Evolutionary conservation across 805 yeast genomes (phyloP).

Genomic region (Cyberlindnera amylophila): DNA sequence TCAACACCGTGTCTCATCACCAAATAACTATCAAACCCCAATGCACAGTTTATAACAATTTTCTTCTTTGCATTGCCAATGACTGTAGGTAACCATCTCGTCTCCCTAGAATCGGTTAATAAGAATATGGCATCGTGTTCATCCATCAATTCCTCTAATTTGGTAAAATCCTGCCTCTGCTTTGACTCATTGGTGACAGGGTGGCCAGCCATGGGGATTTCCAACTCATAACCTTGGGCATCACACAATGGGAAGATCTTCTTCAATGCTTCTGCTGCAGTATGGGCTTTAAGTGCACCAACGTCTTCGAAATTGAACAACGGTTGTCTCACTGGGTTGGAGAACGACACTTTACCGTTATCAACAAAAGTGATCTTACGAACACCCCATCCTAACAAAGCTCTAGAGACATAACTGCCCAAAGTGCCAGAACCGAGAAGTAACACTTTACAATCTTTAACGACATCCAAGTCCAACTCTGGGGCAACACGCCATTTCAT

Average conservation of each 20-base stretch:
- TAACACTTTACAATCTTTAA: slow-evolving; percentile 60
- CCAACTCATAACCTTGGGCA: slow-evolving; percentile 58
- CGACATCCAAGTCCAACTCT: slow-evolving; percentile 60
- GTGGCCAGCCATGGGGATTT: slow-evolving; percentile 97
- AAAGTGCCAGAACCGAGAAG: slow-evolving; percentile 95
- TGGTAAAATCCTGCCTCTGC: slow-evolving; percentile 49
- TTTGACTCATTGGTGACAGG: slow-evolving; percentile 55
- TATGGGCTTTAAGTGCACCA: slow-evolving; percentile 70
- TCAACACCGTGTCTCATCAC: slow-evolving; percentile 86
- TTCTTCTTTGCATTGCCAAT: slow-evolving; percentile 65
- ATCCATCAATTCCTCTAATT: slow-evolving; percentile 49
- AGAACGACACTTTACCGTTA: slow-evolving; percentile 81
- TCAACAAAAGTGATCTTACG: slow-evolving; percentile 83
- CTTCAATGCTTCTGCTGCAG: slow-evolving; percentile 71
- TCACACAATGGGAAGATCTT: slow-evolving; percentile 76
- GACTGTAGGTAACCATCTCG: slow-evolving; percentile 96
- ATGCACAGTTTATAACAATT: slow-evolving; percentile 83
- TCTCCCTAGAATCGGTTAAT: slow-evolving; percentile 90
- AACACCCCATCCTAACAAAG: slow-evolving; percentile 93
- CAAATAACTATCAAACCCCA: slow-evolving; percentile 90
- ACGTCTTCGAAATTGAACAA: slow-evolving; percentile 76
- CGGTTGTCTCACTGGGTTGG: slow-evolving; percentile 96
- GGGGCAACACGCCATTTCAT: slow-evolving; percentile 98
- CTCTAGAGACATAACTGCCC: slow-evolving; percentile 87
- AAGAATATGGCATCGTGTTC: slow-evolving; percentile 75